Conservation (phyloP, 164 flowering plant genomes). For the Houttuynia cordata region DNA sequence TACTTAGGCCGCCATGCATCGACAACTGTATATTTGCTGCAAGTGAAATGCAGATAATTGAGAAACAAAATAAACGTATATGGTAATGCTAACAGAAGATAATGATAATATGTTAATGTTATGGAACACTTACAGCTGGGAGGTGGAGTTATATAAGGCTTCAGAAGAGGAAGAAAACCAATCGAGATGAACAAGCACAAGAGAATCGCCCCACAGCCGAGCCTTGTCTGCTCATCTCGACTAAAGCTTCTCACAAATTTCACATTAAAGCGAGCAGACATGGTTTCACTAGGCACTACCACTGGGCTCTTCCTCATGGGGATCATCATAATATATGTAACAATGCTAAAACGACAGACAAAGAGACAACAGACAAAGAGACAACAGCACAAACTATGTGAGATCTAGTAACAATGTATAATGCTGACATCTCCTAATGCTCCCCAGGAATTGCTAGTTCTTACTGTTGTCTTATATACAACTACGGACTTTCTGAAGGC, state of each 20-base stretch:
- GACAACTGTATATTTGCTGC: constrained; percentile 35
- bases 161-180: constrained; percentile 16
- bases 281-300: not conserved
- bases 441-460: not conserved
- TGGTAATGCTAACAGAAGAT: not conserved
- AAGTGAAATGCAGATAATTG: constrained; percentile 2
- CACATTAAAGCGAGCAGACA: not conserved
- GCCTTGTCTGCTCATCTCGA: constrained; percentile 21
- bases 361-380: too few relatives aligned
- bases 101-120: not conserved
- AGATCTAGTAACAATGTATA: not conserved
- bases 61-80: not conserved
- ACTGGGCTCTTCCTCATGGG: not conserved
- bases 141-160: constrained; percentile 26
- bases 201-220: constrained; percentile 24
- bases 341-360: not conserved
- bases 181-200: constrained; percentile 16
- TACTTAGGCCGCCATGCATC: constrained; percentile 9
- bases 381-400: not conserved
- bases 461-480: not conserved
- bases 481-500: not conserved
- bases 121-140: constrained; percentile 29
- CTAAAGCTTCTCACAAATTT: constrained; percentile 25
- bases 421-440: not conserved
- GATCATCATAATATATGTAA: not conserved